Base-by-base conservation (phyloP, 2,329 filamentous ascomycete species). In the Phoma sp. region DNA sequence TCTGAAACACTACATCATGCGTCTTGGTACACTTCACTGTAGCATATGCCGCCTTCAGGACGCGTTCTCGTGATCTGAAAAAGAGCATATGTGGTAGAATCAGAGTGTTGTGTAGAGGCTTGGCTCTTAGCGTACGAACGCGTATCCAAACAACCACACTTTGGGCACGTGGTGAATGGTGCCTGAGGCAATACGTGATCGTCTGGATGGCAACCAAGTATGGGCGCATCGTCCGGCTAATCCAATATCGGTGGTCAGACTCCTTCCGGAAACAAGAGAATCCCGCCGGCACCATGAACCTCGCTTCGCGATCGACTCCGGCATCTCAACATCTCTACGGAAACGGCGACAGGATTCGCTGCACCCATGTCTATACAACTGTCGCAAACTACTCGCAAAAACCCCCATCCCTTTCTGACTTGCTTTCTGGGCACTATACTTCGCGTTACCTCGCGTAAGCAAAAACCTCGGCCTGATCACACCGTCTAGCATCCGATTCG, bases 361-460 rank as follows among this genome's bases (percentile, higher is more conserved):
- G 7, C 32, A 8, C 7, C 47, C 47, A 42, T 49, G 47, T 5
- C 23, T 4, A 37, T 37, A 49, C 14, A 24, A 13, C 32, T 14
- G 22, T 37, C 30, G 25, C 18, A 32, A 7, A 13, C 29, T 32
- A 14, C 41, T 35, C 18, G 22, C 10, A 18, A 29, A 11, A 33
- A n/a, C 1, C 29, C 11, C 29, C 29, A 27, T 24, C 29, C 14
- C 29, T 23, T 29, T n/a, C 37, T 25, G 10, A 24, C 8, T 10
- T n/a, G 24, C 39, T 4, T 10, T 10, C 30, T 42, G 38, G 38
- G 38, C 32, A 49, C n/a, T 42, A 32, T 43, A 33, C 40, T 10
- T 23, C 37, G 47, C 27, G n/a, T 27, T n/a, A 35, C 49, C 49
- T 52, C 37, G 32, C 37, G 37, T 41, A 41, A 27, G 14, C 33